Base-by-base conservation (phyloP, 2,329 filamentous ascomycete species). In the Stemphylium beticola region DNA sequence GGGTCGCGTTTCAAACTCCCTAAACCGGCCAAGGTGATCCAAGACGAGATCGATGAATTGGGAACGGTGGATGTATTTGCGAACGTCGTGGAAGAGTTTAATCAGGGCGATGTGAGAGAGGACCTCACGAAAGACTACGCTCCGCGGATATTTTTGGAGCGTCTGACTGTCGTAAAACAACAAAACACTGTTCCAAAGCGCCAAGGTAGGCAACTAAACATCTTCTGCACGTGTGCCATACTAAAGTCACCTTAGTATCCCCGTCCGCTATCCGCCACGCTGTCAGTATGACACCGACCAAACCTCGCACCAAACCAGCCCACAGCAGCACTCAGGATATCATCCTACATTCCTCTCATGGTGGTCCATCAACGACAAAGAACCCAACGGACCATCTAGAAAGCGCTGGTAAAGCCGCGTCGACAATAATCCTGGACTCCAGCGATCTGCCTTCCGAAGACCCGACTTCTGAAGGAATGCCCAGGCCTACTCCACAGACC, bases 1-100 rank as follows among this genome's bases (percentile, higher is more conserved):
- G 71, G 71, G 2, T 72, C 69, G 2, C 61, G 61, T 6, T 72
- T 69, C 59, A 68, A 63, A 55, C 58, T 72, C 11, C 67, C 70
- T 3, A 10, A 11, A 3, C 9, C 50, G 10, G 42, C 47, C 5
- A 18, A 51, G 2, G 10, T 31, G 4, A 39, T 51, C 15, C 39
- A 57, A 11, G 31, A 46, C 6, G 32, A 34, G 29, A 43, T 66
- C n/a, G 49, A 37, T 2, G 26, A 33, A 7, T 29, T 57, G 20
- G 54, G 53, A 10, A 61, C 48, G 12, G 22, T 4, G 2, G 2
- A 33, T 4, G 42, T 20, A 12, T 50, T 65, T 8, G 14, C 29
- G 5, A 49, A 52, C 11, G 42, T 37, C 17, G 47, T 69, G 7
- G 20, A 57, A 7, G 45, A 42, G 0, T 61, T 68, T 49, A 64